These are phyloP conservation scores for Aurinia saxatilis DNA, from an alignment of 345 rosid genomes.

Conservation along the genomic window DNA sequence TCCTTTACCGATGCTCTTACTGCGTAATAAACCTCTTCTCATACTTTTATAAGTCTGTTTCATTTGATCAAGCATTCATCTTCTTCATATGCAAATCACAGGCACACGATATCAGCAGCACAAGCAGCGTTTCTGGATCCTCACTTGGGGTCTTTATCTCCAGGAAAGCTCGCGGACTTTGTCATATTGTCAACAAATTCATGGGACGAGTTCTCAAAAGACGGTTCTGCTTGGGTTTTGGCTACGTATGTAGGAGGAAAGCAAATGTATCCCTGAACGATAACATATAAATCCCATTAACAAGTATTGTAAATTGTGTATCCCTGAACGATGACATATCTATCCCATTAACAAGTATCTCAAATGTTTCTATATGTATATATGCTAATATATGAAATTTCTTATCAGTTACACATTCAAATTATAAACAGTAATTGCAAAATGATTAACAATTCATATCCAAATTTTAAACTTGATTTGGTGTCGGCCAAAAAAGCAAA, in stretches of 20 bases:
- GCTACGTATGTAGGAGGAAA: constrained; percentile 68
- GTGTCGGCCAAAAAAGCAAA: neutral
- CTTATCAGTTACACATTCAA: neutral
- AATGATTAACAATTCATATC: neutral
- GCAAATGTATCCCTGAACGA: constrained; percentile 39
- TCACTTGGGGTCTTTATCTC: constrained; percentile 65
- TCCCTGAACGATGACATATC: neutral
- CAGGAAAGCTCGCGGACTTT: constrained; percentile 81
- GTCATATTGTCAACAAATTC: constrained; percentile 51
- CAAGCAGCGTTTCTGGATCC: constrained; percentile 68
- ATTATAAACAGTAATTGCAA: neutral
- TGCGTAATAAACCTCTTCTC: constrained; percentile 46
- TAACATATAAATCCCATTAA: too few relatives aligned
- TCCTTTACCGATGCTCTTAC: constrained; percentile 52
- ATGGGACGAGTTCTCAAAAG: constrained; percentile 50
- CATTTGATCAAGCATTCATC: neutral
- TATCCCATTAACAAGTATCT: too few relatives aligned
- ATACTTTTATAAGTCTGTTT: neutral
- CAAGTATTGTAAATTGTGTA: neutral
- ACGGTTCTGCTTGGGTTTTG: constrained; percentile 42
- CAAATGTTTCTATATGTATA: neutral
- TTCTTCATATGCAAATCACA: constrained; percentile 22
- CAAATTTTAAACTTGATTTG: too few relatives aligned
- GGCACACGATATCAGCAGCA: constrained; percentile 86
- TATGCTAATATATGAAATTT: neutral